Conservation (phyloP, 2,329 filamentous ascomycete genomes). For the Tolypocladium inflatum region DNA sequence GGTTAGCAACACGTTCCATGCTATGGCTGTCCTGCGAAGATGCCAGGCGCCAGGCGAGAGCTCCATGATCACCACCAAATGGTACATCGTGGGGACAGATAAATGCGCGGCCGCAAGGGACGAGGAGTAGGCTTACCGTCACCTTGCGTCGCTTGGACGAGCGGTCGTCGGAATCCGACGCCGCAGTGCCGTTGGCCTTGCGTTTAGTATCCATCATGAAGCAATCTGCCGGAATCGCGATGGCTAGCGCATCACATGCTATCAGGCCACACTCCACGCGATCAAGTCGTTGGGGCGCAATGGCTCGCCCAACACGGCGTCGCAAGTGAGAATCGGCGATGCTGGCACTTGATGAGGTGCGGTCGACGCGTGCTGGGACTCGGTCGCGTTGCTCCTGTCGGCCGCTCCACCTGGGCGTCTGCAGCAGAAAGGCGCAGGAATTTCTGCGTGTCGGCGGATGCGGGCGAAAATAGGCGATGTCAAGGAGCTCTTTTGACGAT, state of each 20-base stretch:
- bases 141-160: slow-evolving; percentile 46
- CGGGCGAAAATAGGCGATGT: neutral
- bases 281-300: slow-evolving; percentile 14
- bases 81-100: neutral
- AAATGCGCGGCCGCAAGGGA: neutral
- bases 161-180: slow-evolving; percentile 40
- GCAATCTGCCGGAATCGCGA: slow-evolving; percentile 12
- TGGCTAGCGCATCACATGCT: slow-evolving; percentile 16
- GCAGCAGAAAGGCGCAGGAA: neutral
- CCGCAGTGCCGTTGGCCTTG: slow-evolving; percentile 38
- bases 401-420: neutral
- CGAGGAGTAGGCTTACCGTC: slow-evolving; percentile 31
- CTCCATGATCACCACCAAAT: neutral
- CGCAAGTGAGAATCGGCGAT: slow-evolving; percentile 1
- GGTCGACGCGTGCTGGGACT: slow-evolving; percentile 1
- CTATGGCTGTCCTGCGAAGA: neutral
- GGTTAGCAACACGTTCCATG: neutral
- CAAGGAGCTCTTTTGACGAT: neutral
- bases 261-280: slow-evolving; percentile 1
- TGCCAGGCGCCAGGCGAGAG: too few species aligned
- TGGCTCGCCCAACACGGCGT: slow-evolving; percentile 8
- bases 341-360: neutral
- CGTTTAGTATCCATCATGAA: slow-evolving; percentile 46
- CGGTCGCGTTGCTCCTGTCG: slow-evolving; percentile 1
- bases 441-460: neutral